Evolutionary conservation across 176 grass and related monocot genomes (phyloP), one percentile per base, ranked within the genome.

Genomic region (Aechmea fasciata): DNA sequence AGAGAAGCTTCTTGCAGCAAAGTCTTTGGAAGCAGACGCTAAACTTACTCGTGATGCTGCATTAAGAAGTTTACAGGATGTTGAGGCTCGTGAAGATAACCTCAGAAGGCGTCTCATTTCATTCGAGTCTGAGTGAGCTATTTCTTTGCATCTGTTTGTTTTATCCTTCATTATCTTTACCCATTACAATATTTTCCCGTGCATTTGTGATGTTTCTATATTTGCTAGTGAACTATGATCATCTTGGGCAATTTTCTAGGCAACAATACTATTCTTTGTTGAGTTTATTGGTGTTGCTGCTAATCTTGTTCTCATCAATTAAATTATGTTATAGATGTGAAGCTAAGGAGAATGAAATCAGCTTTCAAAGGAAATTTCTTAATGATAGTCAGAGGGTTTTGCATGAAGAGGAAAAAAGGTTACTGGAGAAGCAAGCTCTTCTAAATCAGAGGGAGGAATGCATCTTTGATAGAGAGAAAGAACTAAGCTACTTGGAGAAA

Each of bases 21-120:
- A 85, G 67, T 88, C 82, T 63, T 74, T 88, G 64, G 83, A 99
- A 73, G 69, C 75, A 73, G 87, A 93, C 50, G 79, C 78, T 47
- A 80, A 19, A 77, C 73, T 72, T 12, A 61, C 77, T 22, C 82
- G 49, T 25, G 84, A 76, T 69, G 28, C 72, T 26, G 72, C 94
- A 47, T 53, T 75, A 55, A 87, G 89, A 79, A 99, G 71, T 51
- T 82, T 88, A 81, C 86, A 84, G 48, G 94, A 99, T 57, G 78
- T 99, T 65, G 84, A 90, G 79, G 87, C 85, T 50, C 89, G 80
- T 50, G 94, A 93, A 75, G 87, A 99, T 77, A 71, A 90, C 23
- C 84, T 99, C 65, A 85, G 74, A 71, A 93, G 94, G 84, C 22
- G 81, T 41, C 71, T 62, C 6, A 29, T 51, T 75, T 70, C 87